Evolutionary conservation across 306 rosid species (phyloP).

Genomic region (Lathyrus tuberosus): DNA sequence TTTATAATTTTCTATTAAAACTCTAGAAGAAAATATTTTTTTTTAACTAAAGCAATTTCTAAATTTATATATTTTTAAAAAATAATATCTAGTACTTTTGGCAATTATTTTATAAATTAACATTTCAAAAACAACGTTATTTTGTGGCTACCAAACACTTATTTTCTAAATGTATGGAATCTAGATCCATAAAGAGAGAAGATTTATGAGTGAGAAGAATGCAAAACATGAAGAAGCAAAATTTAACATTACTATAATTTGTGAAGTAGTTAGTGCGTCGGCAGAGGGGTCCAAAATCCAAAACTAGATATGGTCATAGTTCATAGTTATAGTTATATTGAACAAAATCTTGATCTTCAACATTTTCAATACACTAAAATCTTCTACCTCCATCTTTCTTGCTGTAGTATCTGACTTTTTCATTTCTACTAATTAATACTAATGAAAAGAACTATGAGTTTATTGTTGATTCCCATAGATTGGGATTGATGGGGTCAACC

Average conservation of each 20-base stretch:
- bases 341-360: constrained; percentile 32
- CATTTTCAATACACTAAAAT: constrained; percentile 29
- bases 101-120: too few species aligned
- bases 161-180: neutral
- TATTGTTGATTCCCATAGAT: constrained; percentile 28
- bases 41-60: too few species aligned
- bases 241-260: too few species aligned
- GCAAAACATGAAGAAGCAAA: neutral
- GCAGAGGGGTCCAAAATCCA: constrained; percentile 18
- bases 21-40: too few species aligned
- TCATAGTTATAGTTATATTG: constrained; percentile 1
- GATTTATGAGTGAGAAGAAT: neutral
- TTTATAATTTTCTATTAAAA: too few species aligned
- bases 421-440: neutral
- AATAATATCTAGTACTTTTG: too few species aligned
- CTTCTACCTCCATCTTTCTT: constrained; percentile 20
- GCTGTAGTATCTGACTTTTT: constrained; percentile 34
- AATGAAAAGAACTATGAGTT: constrained; percentile 1
- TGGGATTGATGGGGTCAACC: constrained; percentile 43
- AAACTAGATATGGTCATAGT: constrained; percentile 23
- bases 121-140: too few species aligned
- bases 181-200: neutral
- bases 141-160: too few species aligned
- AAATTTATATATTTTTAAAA: too few species aligned
- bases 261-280: constrained; percentile 5